Base-by-base conservation (phyloP, 768 basidiomycete genomes). In the Mycena rosella region DNA sequence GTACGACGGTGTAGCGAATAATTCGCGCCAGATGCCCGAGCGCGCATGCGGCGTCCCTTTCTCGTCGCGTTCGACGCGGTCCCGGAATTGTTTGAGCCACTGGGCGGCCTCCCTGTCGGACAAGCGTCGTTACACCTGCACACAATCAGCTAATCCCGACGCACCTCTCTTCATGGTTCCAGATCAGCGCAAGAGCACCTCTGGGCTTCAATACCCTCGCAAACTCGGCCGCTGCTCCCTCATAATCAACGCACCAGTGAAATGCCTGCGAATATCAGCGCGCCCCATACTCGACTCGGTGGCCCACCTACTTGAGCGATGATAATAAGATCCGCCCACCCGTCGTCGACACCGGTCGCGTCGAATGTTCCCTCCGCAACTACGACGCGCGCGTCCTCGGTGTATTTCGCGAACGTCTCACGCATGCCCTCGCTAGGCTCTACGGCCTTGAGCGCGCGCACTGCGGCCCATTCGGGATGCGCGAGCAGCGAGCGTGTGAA, bases 401-500 rank as follows among this genome's bases (percentile, higher is more conserved):
- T 77, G 27, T 79, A 82, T 69, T 85, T 79, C 18, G 75, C 64
- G 78, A 89, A 92, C 10, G 81, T 76, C 7, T 80, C 77, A 52
- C 91, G 80, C 91, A 92, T 92, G 17, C 91, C 91, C 38, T 80
- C 80, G 58, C 85, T 86, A 22, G 91, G 91, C 74, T 92, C 91
- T 53, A 91, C 73, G 7, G 87, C 88, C 29, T 79, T 78, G 13
- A 91, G 72, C 30, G 76, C 75, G 24, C 74, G 77, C 26, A 89
- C 76, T 60, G 68, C 75, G 20, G 76, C 57, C 78, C 78, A 81
- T 17, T 76, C 81, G 9, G 77, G 76, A 64, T 86, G 81, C 5
- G 82, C 81, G 63, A 91, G 77, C 22, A 91, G 75, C 17, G 89
- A 84, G 24, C 89, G 85, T 3, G 89, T 87, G 73, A 89, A 91